Conservation (phyloP, 176 grass and related monocot species). For the Dendrocalamus sinicus region DNA sequence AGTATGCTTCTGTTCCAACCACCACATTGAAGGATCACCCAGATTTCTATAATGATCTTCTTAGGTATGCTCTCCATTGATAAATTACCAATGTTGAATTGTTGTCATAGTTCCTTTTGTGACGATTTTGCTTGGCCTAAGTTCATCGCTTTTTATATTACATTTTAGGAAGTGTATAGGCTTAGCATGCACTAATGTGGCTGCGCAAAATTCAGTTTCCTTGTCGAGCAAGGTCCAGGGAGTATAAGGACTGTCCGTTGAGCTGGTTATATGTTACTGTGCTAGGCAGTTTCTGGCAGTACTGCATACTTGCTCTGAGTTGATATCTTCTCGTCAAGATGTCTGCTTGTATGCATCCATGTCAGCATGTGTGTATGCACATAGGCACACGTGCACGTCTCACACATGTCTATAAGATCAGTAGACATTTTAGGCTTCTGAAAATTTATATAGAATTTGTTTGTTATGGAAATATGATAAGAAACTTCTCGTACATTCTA, state of each 20-base stretch:
- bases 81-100: background rate
- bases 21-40: conserved; percentile 65
- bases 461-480: background rate
- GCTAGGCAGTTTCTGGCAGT: conserved; percentile 6
- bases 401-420: conserved; percentile 7
- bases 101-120: background rate
- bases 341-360: background rate
- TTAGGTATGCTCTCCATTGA: conserved; percentile 59
- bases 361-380: background rate
- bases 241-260: background rate
- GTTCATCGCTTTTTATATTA: background rate
- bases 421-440: background rate
- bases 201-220: conserved; percentile 1
- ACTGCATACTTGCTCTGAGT: conserved; percentile 30
- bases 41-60: conserved; percentile 91
- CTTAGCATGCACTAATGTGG: conserved; percentile 9
- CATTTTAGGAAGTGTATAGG: conserved; percentile 10
- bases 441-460: conserved; percentile 4
- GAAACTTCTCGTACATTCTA: conserved; percentile 28
- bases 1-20: conserved; percentile 82
- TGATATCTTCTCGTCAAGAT: background rate
- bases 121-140: background rate
- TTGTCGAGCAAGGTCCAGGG: background rate
- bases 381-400: background rate
- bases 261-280: conserved; percentile 27